Evolutionary conservation across 768 basidiomycete species (phyloP).

Genomic region (Suillus bovinus): DNA sequence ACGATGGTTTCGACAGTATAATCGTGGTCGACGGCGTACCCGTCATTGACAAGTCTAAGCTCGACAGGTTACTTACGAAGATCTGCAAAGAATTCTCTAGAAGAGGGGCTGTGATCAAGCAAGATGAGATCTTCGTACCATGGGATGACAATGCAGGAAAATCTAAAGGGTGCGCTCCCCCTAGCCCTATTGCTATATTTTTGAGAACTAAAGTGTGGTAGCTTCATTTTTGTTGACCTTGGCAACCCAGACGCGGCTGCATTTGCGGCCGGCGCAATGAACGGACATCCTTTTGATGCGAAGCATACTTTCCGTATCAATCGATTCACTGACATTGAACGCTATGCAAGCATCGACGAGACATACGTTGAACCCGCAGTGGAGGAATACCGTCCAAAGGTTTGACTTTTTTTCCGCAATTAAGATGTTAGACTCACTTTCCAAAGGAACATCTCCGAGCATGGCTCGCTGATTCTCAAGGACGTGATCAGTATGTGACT

Average conservation of each 20-base stretch:
- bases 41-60: slow-evolving; percentile 82
- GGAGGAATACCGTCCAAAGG: slow-evolving; percentile 76
- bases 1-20: slow-evolving; percentile 88
- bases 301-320: slow-evolving; percentile 85
- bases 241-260: slow-evolving; percentile 69
- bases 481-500: slow-evolving; percentile 94
- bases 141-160: slow-evolving; percentile 83
- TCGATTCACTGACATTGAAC: slow-evolving; percentile 88
- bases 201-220: slow-evolving; percentile 29
- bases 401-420: slow-evolving; percentile 26
- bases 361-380: slow-evolving; percentile 72
- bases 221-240: slow-evolving; percentile 84
- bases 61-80: slow-evolving; percentile 78
- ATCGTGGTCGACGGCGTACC: slow-evolving; percentile 93
- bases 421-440: slow-evolving; percentile 7
- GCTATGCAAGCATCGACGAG: slow-evolving; percentile 75
- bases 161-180: slow-evolving; percentile 80
- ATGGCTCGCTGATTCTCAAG: slow-evolving; percentile 91
- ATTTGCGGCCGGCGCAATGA: slow-evolving; percentile 63
- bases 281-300: slow-evolving; percentile 84
- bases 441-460: slow-evolving; percentile 89
- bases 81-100: slow-evolving; percentile 82
- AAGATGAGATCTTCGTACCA: slow-evolving; percentile 81
- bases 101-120: slow-evolving; percentile 75
- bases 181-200: slow-evolving; percentile 2